These are phyloP conservation scores for Plasmodium fragile DNA, from an alignment of 169 alveolate species.

Conservation along the genomic window DNA sequence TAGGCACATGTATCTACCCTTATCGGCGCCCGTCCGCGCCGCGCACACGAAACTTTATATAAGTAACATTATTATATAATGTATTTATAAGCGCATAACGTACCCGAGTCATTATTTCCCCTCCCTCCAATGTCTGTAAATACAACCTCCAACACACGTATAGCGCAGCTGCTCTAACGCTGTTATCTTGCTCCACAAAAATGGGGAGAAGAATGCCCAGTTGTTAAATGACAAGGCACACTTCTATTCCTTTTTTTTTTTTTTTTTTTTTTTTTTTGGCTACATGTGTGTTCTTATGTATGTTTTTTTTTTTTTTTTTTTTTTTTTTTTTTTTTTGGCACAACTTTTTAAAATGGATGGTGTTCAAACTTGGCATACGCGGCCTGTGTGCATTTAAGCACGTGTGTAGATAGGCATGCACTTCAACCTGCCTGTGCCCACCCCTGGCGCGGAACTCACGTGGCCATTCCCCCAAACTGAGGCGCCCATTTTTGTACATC, in stretches of 20 bases:
- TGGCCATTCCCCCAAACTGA: not conserved
- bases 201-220: not conserved
- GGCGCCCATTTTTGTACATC: too few species aligned
- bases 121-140: not conserved
- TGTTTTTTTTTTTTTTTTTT: constrained; percentile 2
- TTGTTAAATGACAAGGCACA: not conserved
- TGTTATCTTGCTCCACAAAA: not conserved
- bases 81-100: not conserved
- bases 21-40: not conserved
- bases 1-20: not conserved
- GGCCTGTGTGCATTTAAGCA: not conserved
- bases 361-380: not conserved
- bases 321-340: not conserved
- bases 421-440: not conserved
- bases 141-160: not conserved
- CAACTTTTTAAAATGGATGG: not conserved
- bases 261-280: not conserved
- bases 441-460: not conserved
- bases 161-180: not conserved
- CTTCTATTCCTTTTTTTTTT: constrained; percentile 1
- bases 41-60: not conserved
- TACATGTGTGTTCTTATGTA: too few species aligned
- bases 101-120: not conserved
- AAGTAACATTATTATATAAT: not conserved
- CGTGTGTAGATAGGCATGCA: not conserved